Evolutionary conservation across 1,284 basidiomycete genomes (phyloP).

Genomic region (Volvariella volvacea): DNA sequence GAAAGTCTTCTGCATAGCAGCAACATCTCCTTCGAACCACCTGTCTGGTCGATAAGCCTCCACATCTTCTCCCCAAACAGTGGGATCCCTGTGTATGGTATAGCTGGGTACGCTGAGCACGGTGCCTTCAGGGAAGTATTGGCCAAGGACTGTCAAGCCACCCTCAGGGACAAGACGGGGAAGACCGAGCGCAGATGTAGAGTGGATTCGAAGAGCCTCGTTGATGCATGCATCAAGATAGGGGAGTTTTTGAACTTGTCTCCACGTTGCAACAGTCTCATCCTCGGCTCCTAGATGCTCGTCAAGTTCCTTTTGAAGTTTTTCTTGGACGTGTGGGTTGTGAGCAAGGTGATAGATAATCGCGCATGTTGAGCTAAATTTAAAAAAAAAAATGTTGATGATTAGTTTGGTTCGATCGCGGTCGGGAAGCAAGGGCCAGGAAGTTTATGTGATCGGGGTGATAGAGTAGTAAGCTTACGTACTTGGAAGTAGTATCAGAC

Average conservation of each 20-base stretch:
- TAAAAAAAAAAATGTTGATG: constrained; percentile 1
- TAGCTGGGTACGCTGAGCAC: constrained; percentile 72
- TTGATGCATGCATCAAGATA: constrained; percentile 81
- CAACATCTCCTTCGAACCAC: constrained; percentile 67
- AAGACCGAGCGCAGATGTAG: constrained; percentile 76
- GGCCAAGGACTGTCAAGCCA: constrained; percentile 52
- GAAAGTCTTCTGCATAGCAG: constrained; percentile 59
- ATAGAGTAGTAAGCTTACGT: constrained; percentile 15
- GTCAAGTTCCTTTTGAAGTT: constrained; percentile 79
- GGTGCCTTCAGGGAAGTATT: constrained; percentile 66
- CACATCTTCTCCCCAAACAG: constrained; percentile 74
- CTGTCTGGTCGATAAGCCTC: constrained; percentile 74
- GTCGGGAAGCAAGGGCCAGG: not conserved
- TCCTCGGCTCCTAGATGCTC: constrained; percentile 59
- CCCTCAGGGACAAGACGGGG: constrained; percentile 72
- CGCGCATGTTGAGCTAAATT: constrained; percentile 73
- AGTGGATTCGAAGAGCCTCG: constrained; percentile 78
- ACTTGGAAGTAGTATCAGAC: constrained; percentile 83
- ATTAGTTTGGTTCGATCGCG: not conserved
- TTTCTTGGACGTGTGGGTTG: constrained; percentile 59
- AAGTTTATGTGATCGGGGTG: constrained; percentile 1
- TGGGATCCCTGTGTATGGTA: constrained; percentile 68
- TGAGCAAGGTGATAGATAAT: constrained; percentile 78
- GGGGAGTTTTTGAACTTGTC: constrained; percentile 61
- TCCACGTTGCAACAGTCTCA: constrained; percentile 45